phyloP scores from a whole-genome alignment of 192 early-diverging fungal genomes.

The Coemansia sp. region DNA sequence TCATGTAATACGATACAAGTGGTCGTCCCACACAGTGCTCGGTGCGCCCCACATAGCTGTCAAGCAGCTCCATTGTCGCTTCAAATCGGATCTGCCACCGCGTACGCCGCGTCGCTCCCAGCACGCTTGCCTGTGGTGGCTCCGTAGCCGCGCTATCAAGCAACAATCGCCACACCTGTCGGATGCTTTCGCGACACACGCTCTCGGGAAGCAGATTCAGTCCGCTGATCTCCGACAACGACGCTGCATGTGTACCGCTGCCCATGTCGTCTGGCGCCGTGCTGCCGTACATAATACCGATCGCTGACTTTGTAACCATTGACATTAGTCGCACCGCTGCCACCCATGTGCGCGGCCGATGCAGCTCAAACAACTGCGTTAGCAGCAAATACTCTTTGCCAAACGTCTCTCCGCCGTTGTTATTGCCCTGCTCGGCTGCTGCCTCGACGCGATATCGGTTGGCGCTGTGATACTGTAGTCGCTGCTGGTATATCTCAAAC shows the following conservation, averaged over 20 bases:
- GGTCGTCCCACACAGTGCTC: constrained; percentile 39
- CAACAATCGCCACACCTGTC: constrained; percentile 49
- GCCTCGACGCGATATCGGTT: constrained; percentile 30
- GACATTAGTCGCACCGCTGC: constrained; percentile 46
- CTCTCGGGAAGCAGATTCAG: constrained; percentile 39
- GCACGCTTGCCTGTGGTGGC: constrained; percentile 29
- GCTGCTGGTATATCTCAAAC: constrained; percentile 44
- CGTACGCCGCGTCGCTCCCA: constrained; percentile 45
- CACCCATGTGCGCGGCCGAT: constrained; percentile 51
- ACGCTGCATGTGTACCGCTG: constrained; percentile 39
- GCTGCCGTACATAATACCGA: constrained; percentile 49
- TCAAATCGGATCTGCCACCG: constrained; percentile 56
- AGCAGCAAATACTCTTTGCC: constrained; percentile 49
- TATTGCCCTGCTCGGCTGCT: background rate
- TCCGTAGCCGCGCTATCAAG: constrained; percentile 45
- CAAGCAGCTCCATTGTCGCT: constrained; percentile 50
- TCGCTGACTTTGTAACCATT: constrained; percentile 47
- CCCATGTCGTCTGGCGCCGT: constrained; percentile 17
- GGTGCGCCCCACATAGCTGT: constrained; percentile 47
- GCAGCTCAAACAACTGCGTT: constrained; percentile 42
- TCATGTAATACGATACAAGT: constrained; percentile 46
- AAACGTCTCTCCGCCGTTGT: constrained; percentile 19
- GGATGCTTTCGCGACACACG: constrained; percentile 47
- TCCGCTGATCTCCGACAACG: constrained; percentile 46
- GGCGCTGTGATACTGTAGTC: constrained; percentile 45